Base-by-base conservation (phyloP, 192 early-diverging fungal genomes). In the Umbelopsis ramanniana region DNA sequence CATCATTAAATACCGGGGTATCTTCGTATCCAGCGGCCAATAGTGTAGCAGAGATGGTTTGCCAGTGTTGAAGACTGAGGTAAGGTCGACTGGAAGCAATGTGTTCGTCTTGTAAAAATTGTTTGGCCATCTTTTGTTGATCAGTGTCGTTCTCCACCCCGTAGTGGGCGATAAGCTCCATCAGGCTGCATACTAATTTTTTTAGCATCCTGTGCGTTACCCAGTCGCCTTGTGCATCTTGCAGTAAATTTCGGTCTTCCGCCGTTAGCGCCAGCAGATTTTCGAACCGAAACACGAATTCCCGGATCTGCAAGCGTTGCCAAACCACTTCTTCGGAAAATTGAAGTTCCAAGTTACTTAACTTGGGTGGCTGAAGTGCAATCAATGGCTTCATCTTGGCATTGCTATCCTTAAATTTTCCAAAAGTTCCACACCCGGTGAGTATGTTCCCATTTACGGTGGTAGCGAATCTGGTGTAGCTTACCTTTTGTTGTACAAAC, bases 201-300 rank as follows among this genome's bases (percentile, higher is more conserved):
- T 63, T 63, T 19, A 63, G 57, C 57, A 63, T 63, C 17, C 11
- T 26, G 12, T 63, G 23, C 33, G 14, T 35, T 6, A 63, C 57
- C 57, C 57, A 63, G 33, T 63, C 57, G 7, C 29, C 57, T 26
- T 63, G 57, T 29, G 57, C 14, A 19, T 63, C 57, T 26, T 63
- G 57, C 26, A 63, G 33, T 35, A 19, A 26, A n/a, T 29, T 26
- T 63, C 57, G 57, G 57, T 63, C 57, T 29, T 63, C 57, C 57
- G 29, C 24, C 17, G 29, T 6, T 33, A 63, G 57, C 0, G 4
- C 29, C 3, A 63, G 33, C 35, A 63, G 15, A 35, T 63, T 26
- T 17, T 37, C 57, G 26, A 63, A 63, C 17, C 57, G 57, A 35
- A 63, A 63, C 15, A 63, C 33, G 35, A 63, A 63, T 63, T 63